Base-by-base conservation (phyloP, 352 stramenopile genomes). In the Phytophthora idaei region DNA sequence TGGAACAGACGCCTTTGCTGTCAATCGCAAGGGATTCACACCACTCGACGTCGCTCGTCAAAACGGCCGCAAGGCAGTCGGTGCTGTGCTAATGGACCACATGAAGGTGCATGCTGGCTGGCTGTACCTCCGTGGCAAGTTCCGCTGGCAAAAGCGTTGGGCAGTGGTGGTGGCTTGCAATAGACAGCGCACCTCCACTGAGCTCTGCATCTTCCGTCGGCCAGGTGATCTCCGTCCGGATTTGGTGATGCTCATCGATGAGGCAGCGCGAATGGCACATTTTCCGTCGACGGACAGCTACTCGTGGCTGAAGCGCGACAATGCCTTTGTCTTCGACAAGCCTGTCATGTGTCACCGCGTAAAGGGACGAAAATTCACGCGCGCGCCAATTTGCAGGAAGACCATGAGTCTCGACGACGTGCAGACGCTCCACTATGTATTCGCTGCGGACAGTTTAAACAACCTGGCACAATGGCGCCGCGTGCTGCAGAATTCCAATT, bases 91-190 rank as follows among this genome's bases (percentile, higher is more conserved):
- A 9, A 76, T 83, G 15, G 60, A 85, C 27, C 60, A 84, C 12
- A 68, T 86, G 64, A 76, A 80, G 29, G 65, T 93, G 31, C 71
- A 89, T 56, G 74, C 71, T 29, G 84, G 83, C 6, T 92, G 80
- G 80, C 59, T 92, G 17, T 81, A 68, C 36, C 41, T 91, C 8
- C 44, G 80, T 4, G 53, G 75, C 11, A 76, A 69, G 29, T 61
- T 89, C n/a, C 69, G 64, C 25, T 94, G 86, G 84, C 88, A 83
- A 57, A 75, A 63, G 31, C 83, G 85, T 39, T 93, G 80, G 78
- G 78, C 56, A 17, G 76, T 92, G 21, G 73, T 83, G 15, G 53
- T 94, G 5, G 83, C 81, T 27, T 89, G 83, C 47, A 81, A 89
- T 49, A 58, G 53, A 4, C 57, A 81, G 32, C 80, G 68, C 31